Evolutionary conservation across 2,329 filamentous ascomycete genomes (phyloP).

Genomic region (Fusarium avenaceum): DNA sequence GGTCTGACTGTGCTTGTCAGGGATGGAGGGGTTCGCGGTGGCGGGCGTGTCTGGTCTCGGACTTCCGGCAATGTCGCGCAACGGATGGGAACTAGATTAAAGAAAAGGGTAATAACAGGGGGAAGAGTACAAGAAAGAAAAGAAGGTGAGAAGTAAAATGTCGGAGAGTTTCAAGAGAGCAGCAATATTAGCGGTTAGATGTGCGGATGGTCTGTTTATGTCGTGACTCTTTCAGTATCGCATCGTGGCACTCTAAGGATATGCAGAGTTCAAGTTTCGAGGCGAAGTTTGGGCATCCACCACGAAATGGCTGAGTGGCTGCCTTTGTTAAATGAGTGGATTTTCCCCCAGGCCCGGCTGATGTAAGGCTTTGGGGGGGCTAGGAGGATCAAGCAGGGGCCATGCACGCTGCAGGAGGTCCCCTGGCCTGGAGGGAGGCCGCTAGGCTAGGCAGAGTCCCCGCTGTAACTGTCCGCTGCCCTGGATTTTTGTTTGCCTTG

Average conservation of each 20-base stretch:
- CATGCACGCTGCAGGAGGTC: conserved; percentile 31
- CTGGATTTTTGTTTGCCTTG: conserved; percentile 23
- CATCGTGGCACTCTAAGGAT: conserved; percentile 43
- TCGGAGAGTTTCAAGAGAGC: conserved; percentile 16
- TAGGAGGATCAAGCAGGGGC: conserved; percentile 7
- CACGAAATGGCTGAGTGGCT: conserved; percentile 32
- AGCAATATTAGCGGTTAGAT: conserved; percentile 10
- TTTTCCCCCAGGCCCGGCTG: conserved; percentile 31
- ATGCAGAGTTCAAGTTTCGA: conserved; percentile 44
- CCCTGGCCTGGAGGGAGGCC: conserved; percentile 30
- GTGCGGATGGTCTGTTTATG: conserved; percentile 6
- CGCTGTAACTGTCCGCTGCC: conserved; percentile 24
- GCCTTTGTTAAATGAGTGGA: conserved; percentile 36
- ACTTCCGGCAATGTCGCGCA: conserved; percentile 48
- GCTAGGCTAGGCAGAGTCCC: conserved; percentile 14
- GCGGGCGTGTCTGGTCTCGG: conserved; percentile 48
- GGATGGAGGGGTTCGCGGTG: conserved; percentile 51
- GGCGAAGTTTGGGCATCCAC: conserved; percentile 35
- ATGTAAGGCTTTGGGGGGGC: too few relatives aligned
- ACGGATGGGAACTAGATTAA: conserved; percentile 43
- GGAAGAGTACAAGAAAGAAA: conserved; percentile 36
- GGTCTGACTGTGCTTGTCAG: conserved; percentile 37
- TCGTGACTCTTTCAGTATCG: conserved; percentile 40
- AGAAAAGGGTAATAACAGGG: conserved; percentile 28
- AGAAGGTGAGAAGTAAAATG: conserved; percentile 22